Evolutionary conservation across 2,329 filamentous ascomycete genomes (phyloP), one percentile per base, ranked within the genome.

Genomic region (Claviceps monticola): DNA sequence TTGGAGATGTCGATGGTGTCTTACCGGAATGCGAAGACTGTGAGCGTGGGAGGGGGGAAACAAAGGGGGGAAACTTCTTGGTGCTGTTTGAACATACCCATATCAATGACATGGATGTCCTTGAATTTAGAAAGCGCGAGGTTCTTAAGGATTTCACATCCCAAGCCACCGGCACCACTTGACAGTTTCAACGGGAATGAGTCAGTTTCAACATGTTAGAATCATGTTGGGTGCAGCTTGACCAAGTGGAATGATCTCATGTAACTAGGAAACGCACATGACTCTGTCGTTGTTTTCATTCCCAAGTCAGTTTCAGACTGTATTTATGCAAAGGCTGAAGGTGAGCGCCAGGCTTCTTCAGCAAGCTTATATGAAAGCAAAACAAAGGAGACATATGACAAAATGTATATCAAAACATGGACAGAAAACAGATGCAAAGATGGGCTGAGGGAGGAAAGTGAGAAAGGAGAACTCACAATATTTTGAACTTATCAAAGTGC

Each of bases 1-100:
- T 98, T 98, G 49, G 90, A 96, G 55, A 98, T 91, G 64, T 98
- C 93, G 67, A 98, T 98, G 1, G 91, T 98, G 68, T 98, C 89
- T 88, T 58, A 34, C 44, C 23, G 44, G 11, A n/a, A 23, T 17
- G 13, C 8, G 17, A 19, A 13, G 11, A 46, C 8, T 17, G 16
- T 46, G 9, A 46, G 26, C 26, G 16, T 11, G 42, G 8, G 13
- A 16, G 41, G n/a, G 21, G 2, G 17, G 13, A 21, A 21, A 13
- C 2, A 21, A 21, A 21, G 17, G 38, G 2, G n/a, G 1, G 4
- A 9, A 11, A 11, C 0, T 34, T 23, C 9, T 21, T 3, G 29
- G n/a, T 46, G 17, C 14, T 21, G 16, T 43, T 43, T 43, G 23
- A n/a, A 64, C 74, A 53, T 69, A 85, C 86, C 88, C 93, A 98